Conservation (phyloP, 768 basidiomycete genomes). For the Scleroderma citrinum region DNA sequence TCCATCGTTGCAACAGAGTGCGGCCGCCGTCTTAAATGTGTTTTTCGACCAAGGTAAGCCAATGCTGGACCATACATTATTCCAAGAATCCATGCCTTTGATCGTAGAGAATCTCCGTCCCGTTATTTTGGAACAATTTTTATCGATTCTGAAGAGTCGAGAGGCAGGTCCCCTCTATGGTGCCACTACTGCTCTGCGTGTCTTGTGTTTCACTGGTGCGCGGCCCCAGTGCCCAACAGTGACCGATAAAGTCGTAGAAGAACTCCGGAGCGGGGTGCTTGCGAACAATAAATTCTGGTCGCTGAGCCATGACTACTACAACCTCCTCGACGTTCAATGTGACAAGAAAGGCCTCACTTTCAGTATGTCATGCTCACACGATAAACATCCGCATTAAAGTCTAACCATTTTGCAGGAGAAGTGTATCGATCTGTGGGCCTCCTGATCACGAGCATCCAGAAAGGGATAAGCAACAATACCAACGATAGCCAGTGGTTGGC, state of each 20-base stretch:
- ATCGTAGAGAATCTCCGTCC: constrained; percentile 9
- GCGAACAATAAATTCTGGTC: constrained; percentile 11
- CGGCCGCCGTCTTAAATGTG: constrained; percentile 7
- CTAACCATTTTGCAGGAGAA: constrained; percentile 11
- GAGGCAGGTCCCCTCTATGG: constrained; percentile 12
- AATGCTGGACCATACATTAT: background rate
- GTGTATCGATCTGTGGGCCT: constrained; percentile 17
- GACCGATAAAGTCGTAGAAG: constrained; percentile 4
- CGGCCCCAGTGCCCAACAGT: background rate
- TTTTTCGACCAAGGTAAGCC: constrained; percentile 13
- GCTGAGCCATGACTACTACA: constrained; percentile 17
- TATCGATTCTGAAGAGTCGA: constrained; percentile 13
- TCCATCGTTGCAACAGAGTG: constrained; percentile 13
- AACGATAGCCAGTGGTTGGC: constrained; percentile 7
- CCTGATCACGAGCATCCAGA: constrained; percentile 19
- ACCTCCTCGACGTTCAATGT: constrained; percentile 10
- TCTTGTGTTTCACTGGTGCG: constrained; percentile 14
- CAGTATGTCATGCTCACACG: constrained; percentile 6
- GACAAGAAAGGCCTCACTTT: constrained; percentile 9
- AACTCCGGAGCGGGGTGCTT: constrained; percentile 13
- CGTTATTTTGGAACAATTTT: constrained; percentile 8
- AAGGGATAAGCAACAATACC: background rate
- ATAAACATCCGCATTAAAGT: background rate
- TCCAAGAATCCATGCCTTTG: background rate
- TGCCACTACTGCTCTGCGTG: constrained; percentile 9